Evolutionary conservation across 116 monocot species (phyloP).

Genomic region (Thalassia testudinum): DNA sequence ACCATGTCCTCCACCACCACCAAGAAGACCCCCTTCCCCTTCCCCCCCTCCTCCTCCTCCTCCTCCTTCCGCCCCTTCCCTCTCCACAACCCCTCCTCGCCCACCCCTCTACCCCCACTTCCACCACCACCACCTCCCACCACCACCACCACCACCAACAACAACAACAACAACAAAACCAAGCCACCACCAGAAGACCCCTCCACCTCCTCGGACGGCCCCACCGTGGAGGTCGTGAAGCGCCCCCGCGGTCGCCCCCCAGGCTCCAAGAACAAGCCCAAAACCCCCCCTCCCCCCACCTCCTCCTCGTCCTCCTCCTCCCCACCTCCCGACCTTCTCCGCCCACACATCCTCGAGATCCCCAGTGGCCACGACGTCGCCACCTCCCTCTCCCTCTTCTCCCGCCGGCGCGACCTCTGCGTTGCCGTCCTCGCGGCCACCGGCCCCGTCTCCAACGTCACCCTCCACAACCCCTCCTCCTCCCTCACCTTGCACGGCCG

Average conservation of each 20-base stretch:
- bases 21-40: background rate
- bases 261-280: too few species aligned
- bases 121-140: too few species aligned
- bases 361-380: slow-evolving; percentile 21
- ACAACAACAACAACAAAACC: background rate
- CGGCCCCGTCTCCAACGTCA: slow-evolving; percentile 7
- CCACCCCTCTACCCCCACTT: too few species aligned
- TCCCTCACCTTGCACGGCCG: slow-evolving; percentile 22
- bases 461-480: too few species aligned
- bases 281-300: too few species aligned
- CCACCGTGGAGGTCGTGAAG: background rate
- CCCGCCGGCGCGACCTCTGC: slow-evolving; percentile 10
- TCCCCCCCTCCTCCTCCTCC: background rate
- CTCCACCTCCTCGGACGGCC: background rate
- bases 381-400: background rate
- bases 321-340: background rate
- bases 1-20: background rate
- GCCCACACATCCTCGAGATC: slow-evolving; percentile 30
- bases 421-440: slow-evolving; percentile 8
- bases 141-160: background rate
- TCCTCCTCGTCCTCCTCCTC: too few species aligned
- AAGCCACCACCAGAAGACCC: background rate
- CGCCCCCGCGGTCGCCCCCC: background rate
- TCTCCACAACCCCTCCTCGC: too few species aligned
- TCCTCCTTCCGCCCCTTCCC: background rate